Evolutionary conservation across 208 protist genomes (phyloP).

Genomic region (Sergeia podlipaevii): DNA sequence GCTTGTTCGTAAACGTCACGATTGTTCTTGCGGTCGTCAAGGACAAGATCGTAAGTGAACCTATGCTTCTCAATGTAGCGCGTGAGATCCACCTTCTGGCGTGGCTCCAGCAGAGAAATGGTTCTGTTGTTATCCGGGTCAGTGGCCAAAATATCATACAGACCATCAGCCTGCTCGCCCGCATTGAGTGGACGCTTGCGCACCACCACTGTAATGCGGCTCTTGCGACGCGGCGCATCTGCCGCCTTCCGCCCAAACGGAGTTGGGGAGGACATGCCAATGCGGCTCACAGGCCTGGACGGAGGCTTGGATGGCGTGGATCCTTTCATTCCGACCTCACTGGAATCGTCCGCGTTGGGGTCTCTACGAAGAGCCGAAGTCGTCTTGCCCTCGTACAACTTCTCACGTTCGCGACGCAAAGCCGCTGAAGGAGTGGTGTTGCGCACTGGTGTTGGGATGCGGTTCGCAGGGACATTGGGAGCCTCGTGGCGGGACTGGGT

Average conservation of each 20-base stretch:
- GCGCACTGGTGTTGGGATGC: constrained; percentile 11
- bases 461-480: neutral
- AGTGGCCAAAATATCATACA: constrained; percentile 88
- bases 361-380: constrained; percentile 41
- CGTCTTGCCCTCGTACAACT: constrained; percentile 16
- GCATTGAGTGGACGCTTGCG: constrained; percentile 88
- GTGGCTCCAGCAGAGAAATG: constrained; percentile 83
- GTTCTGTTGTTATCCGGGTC: constrained; percentile 76
- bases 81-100: constrained; percentile 94
- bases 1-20: constrained; percentile 88
- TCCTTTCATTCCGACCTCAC: constrained; percentile 15
- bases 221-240: constrained; percentile 29
- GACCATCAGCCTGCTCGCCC: constrained; percentile 66
- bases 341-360: constrained; percentile 26
- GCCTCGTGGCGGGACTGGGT: neutral
- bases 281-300: constrained; percentile 66
- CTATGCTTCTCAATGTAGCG: constrained; percentile 96
- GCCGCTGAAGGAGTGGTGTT: constrained; percentile 27
- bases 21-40: constrained; percentile 91
- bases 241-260: constrained; percentile 29
- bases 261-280: constrained; percentile 45
- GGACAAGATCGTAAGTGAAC: constrained; percentile 96
- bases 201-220: constrained; percentile 88
- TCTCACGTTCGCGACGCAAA: constrained; percentile 18
- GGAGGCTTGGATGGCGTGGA: constrained; percentile 25